A percentile compares a stretch with the other conserved stretches of the same genome.
phyloP scores from a whole-genome alignment of 768 basidiomycete species.

The Boletus subparvulus region DNA sequence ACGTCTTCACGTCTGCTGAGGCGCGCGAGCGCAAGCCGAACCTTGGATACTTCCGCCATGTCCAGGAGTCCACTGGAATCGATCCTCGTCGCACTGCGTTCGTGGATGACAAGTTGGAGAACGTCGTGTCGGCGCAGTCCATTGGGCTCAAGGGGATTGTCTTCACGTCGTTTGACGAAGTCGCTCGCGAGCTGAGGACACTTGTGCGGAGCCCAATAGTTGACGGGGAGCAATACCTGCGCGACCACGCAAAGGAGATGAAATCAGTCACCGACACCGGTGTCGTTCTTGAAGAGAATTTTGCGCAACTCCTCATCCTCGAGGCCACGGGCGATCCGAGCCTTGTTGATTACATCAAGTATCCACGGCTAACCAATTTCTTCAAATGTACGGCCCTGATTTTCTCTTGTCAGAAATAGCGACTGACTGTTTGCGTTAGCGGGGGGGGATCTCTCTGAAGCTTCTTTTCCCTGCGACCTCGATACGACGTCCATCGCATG shows the following conservation, averaged over 20 bases:
- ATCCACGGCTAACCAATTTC: conserved; percentile 21
- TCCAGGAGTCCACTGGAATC: conserved; percentile 15
- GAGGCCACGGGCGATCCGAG: conserved; percentile 15
- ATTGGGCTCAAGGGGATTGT: conserved; percentile 21
- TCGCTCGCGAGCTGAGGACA: conserved; percentile 11
- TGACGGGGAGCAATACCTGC: conserved; percentile 17
- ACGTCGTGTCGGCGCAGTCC: conserved; percentile 19
- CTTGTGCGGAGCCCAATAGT: conserved; percentile 15
- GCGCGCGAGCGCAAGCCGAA: conserved; percentile 21
- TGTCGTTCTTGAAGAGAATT: conserved; percentile 19
- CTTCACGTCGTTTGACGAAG: conserved; percentile 17
- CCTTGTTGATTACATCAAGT: conserved; percentile 20
- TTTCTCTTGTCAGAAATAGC: background rate
- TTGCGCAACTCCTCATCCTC: conserved; percentile 21
- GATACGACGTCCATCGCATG: conserved; percentile 23
- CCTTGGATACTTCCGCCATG: conserved; percentile 18
- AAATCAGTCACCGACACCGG: conserved; percentile 16
- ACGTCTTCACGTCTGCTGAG: conserved; percentile 19
- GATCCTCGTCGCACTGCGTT: conserved; percentile 21
- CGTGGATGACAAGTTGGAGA: conserved; percentile 26
- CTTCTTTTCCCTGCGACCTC: conserved; percentile 15
- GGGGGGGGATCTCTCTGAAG: conserved; percentile 5
- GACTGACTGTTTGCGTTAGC: conserved; percentile 7
- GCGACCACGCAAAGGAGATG: conserved; percentile 14
- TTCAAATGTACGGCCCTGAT: conserved; percentile 12